phyloP scores from a whole-genome alignment of 805 yeast species.

The Wickerhamomyces sydowiorum region DNA sequence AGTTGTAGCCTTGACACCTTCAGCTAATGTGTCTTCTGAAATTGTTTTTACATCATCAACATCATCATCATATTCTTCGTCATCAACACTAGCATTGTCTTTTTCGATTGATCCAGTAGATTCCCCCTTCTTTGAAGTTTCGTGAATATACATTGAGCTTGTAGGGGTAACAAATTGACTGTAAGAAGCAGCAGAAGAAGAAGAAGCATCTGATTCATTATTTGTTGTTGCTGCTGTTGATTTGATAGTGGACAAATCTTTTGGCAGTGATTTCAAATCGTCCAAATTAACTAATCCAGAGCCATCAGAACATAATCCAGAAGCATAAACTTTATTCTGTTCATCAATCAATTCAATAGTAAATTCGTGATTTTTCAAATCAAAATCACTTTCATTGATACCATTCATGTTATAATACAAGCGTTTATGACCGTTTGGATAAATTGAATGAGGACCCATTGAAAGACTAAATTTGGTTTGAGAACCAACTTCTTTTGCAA shows the following conservation, averaged over 20 bases:
- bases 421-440: slow-evolving; percentile 1
- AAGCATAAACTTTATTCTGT: neutral
- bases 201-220: neutral
- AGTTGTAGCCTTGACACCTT: no score
- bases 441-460: slow-evolving; percentile 4
- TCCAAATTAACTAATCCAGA: neutral
- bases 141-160: neutral
- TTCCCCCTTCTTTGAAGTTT: neutral
- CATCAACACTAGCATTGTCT: neutral
- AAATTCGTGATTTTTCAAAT: neutral
- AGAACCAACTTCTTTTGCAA: neutral
- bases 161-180: neutral
- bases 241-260: neutral
- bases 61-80: no score
- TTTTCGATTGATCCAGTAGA: neutral
- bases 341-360: slow-evolving; percentile 2
- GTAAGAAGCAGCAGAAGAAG: neutral
- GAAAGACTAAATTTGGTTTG: neutral
- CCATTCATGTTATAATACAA: slow-evolving; percentile 1
- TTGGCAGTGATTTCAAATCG: neutral
- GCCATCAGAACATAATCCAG: neutral
- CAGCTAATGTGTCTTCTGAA: no score
- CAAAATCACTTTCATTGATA: neutral
- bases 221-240: neutral
- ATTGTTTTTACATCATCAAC: no score